Conservation (phyloP, 176 grass and related monocot species). For the Cocos nucifera region DNA sequence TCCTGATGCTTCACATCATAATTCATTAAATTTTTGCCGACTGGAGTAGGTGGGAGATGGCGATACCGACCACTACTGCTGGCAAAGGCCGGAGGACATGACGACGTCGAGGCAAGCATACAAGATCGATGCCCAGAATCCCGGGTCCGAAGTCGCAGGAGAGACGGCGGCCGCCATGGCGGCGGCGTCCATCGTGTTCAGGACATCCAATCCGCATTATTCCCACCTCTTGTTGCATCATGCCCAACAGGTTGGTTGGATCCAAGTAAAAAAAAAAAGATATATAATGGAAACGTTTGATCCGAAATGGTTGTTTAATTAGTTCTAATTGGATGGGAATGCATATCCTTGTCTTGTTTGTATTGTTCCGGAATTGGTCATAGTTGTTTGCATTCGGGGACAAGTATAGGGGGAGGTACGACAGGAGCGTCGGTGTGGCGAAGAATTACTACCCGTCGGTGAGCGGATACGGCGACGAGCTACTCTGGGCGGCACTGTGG, state of each 20-base stretch:
- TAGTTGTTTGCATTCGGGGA: constrained; percentile 83
- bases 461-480: constrained; percentile 82
- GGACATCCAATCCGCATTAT: constrained; percentile 47
- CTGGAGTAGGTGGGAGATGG: constrained; percentile 41
- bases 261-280: too few relatives aligned
- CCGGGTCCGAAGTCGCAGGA: constrained; percentile 75
- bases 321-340: too few relatives aligned
- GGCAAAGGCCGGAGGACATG: constrained; percentile 79
- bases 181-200: constrained; percentile 61
- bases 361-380: too few relatives aligned
- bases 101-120: constrained; percentile 58
- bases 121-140: constrained; percentile 58
- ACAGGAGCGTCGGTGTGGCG: constrained; percentile 48
- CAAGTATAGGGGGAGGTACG: constrained; percentile 49
- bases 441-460: constrained; percentile 69
- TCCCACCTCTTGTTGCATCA: constrained; percentile 64
- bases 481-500: constrained; percentile 93
- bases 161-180: constrained; percentile 92
- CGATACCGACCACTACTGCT: constrained; percentile 57
- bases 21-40: not conserved
- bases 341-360: too few relatives aligned
- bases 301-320: too few relatives aligned
- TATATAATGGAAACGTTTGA: too few relatives aligned
- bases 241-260: constrained; percentile 45
- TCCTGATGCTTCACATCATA: too few relatives aligned